These are phyloP conservation scores for Penicillium sp. DNA, from an alignment of 2,329 filamentous ascomycete species.

Conservation along the genomic window DNA sequence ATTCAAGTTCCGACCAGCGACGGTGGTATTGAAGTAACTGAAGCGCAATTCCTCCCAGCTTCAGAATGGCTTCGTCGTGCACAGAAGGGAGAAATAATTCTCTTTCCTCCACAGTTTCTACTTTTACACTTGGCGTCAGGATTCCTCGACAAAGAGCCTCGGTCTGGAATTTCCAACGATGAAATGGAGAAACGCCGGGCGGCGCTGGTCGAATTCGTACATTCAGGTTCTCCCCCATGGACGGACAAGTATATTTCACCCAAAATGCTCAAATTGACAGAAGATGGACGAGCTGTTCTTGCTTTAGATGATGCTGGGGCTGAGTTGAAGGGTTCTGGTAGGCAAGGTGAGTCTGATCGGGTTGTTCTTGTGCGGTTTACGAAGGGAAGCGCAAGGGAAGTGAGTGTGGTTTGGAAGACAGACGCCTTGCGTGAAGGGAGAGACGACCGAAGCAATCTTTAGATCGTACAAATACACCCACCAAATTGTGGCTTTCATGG, in stretches of 20 bases:
- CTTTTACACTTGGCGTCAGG: constrained; percentile 57
- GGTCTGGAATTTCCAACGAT: constrained; percentile 26
- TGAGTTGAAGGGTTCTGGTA: constrained; percentile 56
- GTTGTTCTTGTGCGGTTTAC: constrained; percentile 62
- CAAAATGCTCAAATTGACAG: constrained; percentile 39
- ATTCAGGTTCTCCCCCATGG: constrained; percentile 51
- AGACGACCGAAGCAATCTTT: constrained; percentile 37
- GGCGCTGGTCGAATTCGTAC: constrained; percentile 54
- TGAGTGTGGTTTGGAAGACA: constrained; percentile 56
- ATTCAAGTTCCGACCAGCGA: constrained; percentile 73
- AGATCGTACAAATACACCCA: constrained; percentile 9
- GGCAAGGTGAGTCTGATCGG: constrained; percentile 57
- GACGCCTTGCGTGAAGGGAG: constrained; percentile 50
- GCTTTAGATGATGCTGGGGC: constrained; percentile 59
- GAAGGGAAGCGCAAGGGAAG: constrained; percentile 60
- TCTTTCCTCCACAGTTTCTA: constrained; percentile 87
- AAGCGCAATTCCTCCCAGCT: constrained; percentile 76
- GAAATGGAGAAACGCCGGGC: constrained; percentile 45
- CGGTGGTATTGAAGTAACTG: constrained; percentile 71
- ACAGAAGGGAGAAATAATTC: constrained; percentile 68
- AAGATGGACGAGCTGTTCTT: constrained; percentile 57
- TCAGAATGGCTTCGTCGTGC: constrained; percentile 71
- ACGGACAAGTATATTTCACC: constrained; percentile 54
- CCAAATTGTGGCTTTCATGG: not conserved
- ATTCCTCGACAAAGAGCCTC: constrained; percentile 50